Evolutionary conservation across 768 basidiomycete genomes (phyloP), one percentile per base, ranked within the genome.

Genomic region (Epithele typhae): DNA sequence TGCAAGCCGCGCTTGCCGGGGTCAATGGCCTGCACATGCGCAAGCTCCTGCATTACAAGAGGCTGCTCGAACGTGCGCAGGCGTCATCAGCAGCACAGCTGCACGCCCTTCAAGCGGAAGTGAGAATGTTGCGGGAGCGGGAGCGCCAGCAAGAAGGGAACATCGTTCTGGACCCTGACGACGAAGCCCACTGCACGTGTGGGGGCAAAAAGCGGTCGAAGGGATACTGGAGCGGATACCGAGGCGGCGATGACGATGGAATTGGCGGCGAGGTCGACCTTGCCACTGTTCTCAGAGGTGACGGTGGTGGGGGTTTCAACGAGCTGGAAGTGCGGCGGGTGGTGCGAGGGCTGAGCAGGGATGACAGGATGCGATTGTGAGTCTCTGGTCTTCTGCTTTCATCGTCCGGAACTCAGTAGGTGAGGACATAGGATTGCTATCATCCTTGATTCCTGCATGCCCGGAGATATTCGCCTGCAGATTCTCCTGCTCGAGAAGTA

Each of bases 401-500:
- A 14, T 19, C 9, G 30, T 9, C 9, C 9, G 15, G 30, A 25
- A 9, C 25, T 18, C 38, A 24, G 19, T 23, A 27, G 10, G 18
- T 18, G 10, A 4, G 21, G 37, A 45, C 43, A 5, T 47, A 79
- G 79, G 41, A 82, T 87, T 45, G 68, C 69, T 17, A 75, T 83
- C 40, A 83, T 84, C 41, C 64, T 84, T 17, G 82, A 84, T 53
- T 81, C 85, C 10, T 81, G 84, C 64, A 72, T 89, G 52, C 91
- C 92, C 0, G 88, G 89, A 25, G 92, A 93, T 56, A 87, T 93
- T 25, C 79, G 78, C 10, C 72, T 88, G 5, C 92, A 92, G 62
- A 90, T 94, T 36, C 74, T 86, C 1, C 78, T 90, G 2, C 76
- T 95, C 15, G 80, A 92, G 64, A 90, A 91, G 63, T 93, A 95